Conservation (phyloP, 345 rosid species). For the Viola odorata region DNA sequence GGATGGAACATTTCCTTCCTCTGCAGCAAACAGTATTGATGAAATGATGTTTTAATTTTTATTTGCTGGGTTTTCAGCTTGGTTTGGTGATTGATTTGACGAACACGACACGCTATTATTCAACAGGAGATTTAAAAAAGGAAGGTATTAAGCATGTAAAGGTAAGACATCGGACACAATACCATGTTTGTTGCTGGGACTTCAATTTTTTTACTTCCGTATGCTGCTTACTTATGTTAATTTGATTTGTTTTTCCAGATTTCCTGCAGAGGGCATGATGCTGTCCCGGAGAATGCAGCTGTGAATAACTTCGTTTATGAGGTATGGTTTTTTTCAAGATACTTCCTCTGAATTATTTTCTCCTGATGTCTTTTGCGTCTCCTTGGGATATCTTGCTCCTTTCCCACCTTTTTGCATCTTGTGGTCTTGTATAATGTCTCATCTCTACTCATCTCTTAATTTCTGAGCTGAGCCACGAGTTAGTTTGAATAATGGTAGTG, state of each 20-base stretch:
- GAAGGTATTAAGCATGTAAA: constrained; percentile 90
- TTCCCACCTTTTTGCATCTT: background rate
- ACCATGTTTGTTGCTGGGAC: background rate
- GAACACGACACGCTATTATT: constrained; percentile 85
- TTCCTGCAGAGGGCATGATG: constrained; percentile 84
- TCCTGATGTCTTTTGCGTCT: background rate
- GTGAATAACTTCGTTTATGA: constrained; percentile 82
- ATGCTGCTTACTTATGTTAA: background rate
- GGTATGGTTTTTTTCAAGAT: constrained; percentile 41
- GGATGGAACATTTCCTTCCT: too few species aligned
- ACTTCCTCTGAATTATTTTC: background rate
- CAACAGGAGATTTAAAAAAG: constrained; percentile 62
- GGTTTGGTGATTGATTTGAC: constrained; percentile 98
- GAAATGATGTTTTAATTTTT: background rate
- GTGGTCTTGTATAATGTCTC: background rate
- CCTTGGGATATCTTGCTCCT: background rate
- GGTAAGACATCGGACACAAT: constrained; percentile 34
- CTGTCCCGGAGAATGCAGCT: constrained; percentile 81
- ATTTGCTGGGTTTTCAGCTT: constrained; percentile 46
- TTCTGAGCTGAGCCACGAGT: background rate
- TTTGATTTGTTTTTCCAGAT: constrained; percentile 47
- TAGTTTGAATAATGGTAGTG: background rate
- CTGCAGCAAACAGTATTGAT: too few species aligned
- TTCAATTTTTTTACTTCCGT: background rate
- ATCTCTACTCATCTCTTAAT: background rate